phyloP scores from a whole-genome alignment of 148 eudicot species.

The Cornus florida region DNA sequence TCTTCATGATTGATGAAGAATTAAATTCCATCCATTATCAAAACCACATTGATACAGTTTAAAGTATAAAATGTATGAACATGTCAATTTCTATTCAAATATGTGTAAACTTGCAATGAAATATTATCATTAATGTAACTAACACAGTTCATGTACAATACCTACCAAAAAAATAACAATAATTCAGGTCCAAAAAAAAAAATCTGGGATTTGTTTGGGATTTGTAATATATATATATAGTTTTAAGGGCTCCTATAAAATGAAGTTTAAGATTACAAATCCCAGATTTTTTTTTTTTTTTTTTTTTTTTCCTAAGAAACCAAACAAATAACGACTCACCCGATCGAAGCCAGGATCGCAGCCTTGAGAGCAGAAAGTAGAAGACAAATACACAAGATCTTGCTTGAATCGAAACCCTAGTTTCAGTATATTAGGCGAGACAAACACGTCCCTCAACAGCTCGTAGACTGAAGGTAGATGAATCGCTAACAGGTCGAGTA shows the following conservation, averaged over 20 bases:
- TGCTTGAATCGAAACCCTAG: slow-evolving; percentile 87
- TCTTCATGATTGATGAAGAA: background rate
- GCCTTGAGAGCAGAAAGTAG: slow-evolving; percentile 60
- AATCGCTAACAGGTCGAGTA: slow-evolving; percentile 17
- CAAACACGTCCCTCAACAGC: slow-evolving; percentile 32
- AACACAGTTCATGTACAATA: background rate
- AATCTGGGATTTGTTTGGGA: too few relatives aligned
- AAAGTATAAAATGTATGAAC: background rate
- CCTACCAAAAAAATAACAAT: too few relatives aligned
- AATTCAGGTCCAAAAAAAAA: too few relatives aligned
- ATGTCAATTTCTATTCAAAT: background rate
- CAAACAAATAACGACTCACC: background rate
- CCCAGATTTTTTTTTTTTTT: too few relatives aligned
- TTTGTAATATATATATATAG: too few relatives aligned
- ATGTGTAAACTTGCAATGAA: background rate
- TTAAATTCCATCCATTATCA: background rate
- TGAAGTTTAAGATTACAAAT: background rate
- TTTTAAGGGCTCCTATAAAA: background rate
- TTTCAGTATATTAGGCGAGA: slow-evolving; percentile 47
- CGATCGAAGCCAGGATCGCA: slow-evolving; percentile 63
- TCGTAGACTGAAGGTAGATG: slow-evolving; percentile 13
- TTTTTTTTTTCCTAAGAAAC: too few relatives aligned
- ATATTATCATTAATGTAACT: background rate
- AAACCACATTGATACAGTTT: background rate
- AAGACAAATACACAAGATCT: slow-evolving; percentile 72